Base-by-base conservation (phyloP, 257 asterid genomes). In the Misopates orontium region DNA sequence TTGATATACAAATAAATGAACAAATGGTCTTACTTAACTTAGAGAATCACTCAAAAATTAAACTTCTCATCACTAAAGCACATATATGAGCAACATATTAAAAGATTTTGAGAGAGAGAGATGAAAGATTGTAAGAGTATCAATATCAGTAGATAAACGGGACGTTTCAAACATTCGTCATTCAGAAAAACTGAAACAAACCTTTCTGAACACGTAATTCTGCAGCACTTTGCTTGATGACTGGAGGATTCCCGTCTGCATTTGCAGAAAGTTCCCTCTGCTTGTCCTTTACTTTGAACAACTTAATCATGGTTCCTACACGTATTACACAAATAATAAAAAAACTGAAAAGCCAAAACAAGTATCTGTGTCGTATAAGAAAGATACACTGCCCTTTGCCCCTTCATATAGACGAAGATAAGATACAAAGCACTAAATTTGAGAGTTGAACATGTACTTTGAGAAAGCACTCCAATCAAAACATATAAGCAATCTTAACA, bases 191-290 rank as follows among this genome's bases (percentile, higher is more conserved):
- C 55, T 6, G 16, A 51, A 54, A 62, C 31, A 56, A 49, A 83
- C 89, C 88, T 82, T 79, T 82, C 73, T 86, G 89, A 80, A 91
- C 93, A 70, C 97, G 97, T 31, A 91, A 73, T 75, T 91, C 97
- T 67, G 96, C 97, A 73, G 97, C 95, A 80, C 95, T 91, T 76
- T 88, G 96, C 80, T 86, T 91, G 89, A 88, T 88, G 45, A 64
- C 96, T 18, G 95, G 84, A 72, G 95, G 91, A 71, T 73, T 84
- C 54, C 98, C 97, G 42, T 92, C 81, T 71, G 91, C 86, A 75
- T 84, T 92, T 80, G 87, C 98, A 71, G 95, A 96, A 69, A 83
- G 89, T 70, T 87, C 98, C 80, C 87, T 92, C 75, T 90, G 96
- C 73, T 87, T 92, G 72, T 89, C 97, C 75, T 92, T 92, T 48